Base-by-base conservation (phyloP, 257 asterid species). In the Fraxinus excelsior region DNA sequence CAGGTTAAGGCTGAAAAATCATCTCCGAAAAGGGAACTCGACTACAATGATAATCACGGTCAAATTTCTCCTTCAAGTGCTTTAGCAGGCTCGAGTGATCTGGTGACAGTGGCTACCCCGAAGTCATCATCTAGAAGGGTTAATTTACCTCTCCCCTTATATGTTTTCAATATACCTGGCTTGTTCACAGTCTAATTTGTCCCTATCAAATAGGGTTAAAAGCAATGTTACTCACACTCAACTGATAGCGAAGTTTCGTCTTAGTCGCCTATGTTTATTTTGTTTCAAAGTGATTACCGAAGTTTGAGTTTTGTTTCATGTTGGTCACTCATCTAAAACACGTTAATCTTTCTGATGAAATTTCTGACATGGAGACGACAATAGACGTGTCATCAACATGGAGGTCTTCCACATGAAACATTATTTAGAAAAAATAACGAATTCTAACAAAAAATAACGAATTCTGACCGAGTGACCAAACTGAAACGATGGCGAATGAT, bases 61-160 rank as follows among this genome's bases (percentile, higher is more conserved):
- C 86, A 76, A 76, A 70, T 70, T 67, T 84, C 90, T 44, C 86
- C 89, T 65, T 80, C 92, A 19, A 76, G 80, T 85, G 85, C 83
- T 72, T 79, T 82, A 75, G 42, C 87, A 28, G 85, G 88, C 80
- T 88, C 85, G 68, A 76, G 49, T 76, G 82, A 80, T 83, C 76
- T 70, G 73, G 77, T 78, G 78, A 87, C 78, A 53, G 79, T 81
- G 46, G 51, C 84, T 58, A 72, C 70, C 37, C 78, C 86, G 44
- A 87, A 81, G 67, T 85, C 91, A 35, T 87, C 90, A 34, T 82
- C 87, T 70, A 73, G 71, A 85, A 87, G 81, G 86, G 98, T 91
- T 62, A 71, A 81, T 78, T 72, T 38, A 68, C 76, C 82, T 76
- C 37, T 32, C 68, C 75, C 31, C 75, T 13, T 46, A 29, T 35